phyloP scores from a whole-genome alignment of 2,329 filamentous ascomycete species.

The Endoconidiophora polonica region DNA sequence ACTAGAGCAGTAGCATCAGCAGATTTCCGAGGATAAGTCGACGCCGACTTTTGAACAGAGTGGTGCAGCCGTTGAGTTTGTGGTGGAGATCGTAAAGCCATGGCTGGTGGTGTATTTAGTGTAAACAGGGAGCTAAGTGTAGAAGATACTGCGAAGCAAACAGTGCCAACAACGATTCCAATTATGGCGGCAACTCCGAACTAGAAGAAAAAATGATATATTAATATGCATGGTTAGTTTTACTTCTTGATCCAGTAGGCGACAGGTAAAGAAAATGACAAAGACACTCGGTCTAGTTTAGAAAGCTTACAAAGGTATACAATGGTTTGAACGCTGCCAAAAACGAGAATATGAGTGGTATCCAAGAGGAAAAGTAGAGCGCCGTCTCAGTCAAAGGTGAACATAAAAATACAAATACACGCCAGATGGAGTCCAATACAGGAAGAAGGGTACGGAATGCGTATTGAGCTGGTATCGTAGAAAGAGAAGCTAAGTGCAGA shows the following conservation, averaged over 20 bases:
- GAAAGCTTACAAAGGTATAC: constrained; percentile 12
- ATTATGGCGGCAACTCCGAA: constrained; percentile 10
- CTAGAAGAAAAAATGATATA: background rate
- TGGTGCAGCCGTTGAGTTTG: background rate
- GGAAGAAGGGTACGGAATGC: too few relatives aligned
- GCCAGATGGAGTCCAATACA: background rate
- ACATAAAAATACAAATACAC: background rate
- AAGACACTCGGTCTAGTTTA: background rate
- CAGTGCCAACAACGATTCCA: constrained; percentile 9
- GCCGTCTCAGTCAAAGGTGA: constrained; percentile 7
- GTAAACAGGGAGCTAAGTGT: background rate
- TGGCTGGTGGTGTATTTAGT: background rate
- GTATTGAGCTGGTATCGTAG: too few relatives aligned
- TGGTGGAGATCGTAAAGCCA: background rate
- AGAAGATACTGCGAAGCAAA: constrained; percentile 4
- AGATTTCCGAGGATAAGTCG: too few relatives aligned
- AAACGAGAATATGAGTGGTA: background rate
- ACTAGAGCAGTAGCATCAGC: too few relatives aligned
- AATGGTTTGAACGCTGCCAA: constrained; percentile 4
- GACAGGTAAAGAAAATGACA: too few relatives aligned
- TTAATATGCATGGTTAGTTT: background rate
- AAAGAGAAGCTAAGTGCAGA: too few relatives aligned
- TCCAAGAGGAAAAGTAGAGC: constrained; percentile 2
- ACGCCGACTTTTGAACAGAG: too few relatives aligned
- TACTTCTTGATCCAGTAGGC: background rate